These are phyloP conservation scores for Podila epicladia DNA, from an alignment of 192 early-diverging fungal species.

Conservation along the genomic window DNA sequence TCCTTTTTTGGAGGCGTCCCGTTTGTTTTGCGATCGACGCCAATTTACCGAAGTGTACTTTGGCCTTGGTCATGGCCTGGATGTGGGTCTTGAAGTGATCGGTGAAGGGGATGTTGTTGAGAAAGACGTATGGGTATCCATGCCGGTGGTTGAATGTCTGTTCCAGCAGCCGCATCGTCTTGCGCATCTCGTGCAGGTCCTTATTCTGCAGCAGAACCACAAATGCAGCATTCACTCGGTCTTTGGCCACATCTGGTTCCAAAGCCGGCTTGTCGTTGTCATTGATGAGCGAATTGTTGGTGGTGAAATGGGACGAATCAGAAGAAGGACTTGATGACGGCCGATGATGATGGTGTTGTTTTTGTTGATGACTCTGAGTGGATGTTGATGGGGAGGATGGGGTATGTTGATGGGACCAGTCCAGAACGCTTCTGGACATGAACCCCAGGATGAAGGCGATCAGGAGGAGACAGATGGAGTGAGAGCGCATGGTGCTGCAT, in stretches of 20 bases:
- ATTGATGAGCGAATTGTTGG: no score
- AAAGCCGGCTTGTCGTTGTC: background rate
- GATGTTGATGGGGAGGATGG: background rate
- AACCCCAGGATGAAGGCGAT: constrained; percentile 29
- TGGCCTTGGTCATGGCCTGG: constrained; percentile 32
- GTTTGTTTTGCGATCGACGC: background rate
- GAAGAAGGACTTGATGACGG: background rate
- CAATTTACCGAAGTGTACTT: constrained; percentile 29
- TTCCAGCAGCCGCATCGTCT: constrained; percentile 76
- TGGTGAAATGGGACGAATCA: no score
- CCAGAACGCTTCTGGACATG: background rate
- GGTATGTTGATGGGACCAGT: background rate
- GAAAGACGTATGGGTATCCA: constrained; percentile 86
- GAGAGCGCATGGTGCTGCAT: background rate
- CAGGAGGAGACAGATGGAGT: constrained; percentile 5
- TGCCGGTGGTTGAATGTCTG: constrained; percentile 76
- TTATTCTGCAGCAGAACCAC: constrained; percentile 78
- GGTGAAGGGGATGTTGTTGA: constrained; percentile 82
- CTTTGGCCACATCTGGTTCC: background rate
- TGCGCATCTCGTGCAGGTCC: constrained; percentile 71
- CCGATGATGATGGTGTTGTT: background rate
- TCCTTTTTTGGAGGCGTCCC: no score
- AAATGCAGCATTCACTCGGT: constrained; percentile 71
- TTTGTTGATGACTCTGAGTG: background rate
- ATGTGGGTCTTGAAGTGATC: constrained; percentile 73